Evolutionary conservation across 306 rosid genomes (phyloP).

Genomic region (Parietaria judaica): DNA sequence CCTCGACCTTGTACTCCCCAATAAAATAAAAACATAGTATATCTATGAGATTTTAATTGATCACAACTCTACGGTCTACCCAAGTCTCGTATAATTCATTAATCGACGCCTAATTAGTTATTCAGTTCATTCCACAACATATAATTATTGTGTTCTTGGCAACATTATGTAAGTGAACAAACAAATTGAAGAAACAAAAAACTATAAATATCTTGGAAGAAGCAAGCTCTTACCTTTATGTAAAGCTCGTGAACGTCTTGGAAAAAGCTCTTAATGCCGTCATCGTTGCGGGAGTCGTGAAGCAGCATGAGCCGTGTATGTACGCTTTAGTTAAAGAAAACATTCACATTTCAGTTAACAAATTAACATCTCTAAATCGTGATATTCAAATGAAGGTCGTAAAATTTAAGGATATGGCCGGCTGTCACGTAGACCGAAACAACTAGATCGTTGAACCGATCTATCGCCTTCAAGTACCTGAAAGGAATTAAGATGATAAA

Average conservation of each 20-base stretch:
- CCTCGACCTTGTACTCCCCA: neutral
- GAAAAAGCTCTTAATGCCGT: slow-evolving; percentile 97
- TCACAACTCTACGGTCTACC: neutral
- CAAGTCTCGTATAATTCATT: no score
- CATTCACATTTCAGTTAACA: neutral
- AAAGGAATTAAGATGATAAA: slow-evolving; percentile 22
- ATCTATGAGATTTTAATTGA: neutral
- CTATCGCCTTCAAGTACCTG: slow-evolving; percentile 92
- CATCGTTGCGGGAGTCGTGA: slow-evolving; percentile 92
- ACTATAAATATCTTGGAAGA: neutral
- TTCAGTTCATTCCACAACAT: neutral
- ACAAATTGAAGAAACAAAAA: slow-evolving; percentile 1
- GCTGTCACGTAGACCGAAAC: slow-evolving; percentile 96
- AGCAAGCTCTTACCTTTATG: slow-evolving; percentile 53
- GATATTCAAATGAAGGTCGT: neutral
- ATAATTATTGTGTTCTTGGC: neutral
- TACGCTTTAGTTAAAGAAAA: slow-evolving; percentile 53
- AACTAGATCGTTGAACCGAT: slow-evolving; percentile 83
- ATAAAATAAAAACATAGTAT: neutral
- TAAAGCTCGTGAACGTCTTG: slow-evolving; percentile 98
- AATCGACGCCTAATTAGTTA: neutral
- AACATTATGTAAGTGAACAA: neutral
- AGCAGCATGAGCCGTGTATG: slow-evolving; percentile 92
- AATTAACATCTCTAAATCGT: slow-evolving; percentile 8
- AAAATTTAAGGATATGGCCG: slow-evolving; percentile 80